phyloP scores from a whole-genome alignment of 495 filamentous ascomycete genomes.

The Cercophora sp. region DNA sequence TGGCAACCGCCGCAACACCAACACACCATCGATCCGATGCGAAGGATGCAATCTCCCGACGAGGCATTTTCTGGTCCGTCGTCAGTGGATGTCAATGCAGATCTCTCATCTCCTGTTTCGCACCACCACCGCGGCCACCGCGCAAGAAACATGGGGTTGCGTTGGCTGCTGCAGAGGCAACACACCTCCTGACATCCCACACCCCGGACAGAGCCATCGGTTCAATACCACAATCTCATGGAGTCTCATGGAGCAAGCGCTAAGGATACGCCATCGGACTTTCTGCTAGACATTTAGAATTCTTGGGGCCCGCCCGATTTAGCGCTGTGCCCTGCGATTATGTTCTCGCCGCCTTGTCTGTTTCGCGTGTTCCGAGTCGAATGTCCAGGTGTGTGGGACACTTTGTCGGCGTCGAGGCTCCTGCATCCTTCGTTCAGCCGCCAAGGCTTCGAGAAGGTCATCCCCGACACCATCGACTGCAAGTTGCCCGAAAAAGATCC shows the following conservation, averaged over 20 bases:
- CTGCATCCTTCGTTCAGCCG: neutral
- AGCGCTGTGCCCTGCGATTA: too few relatives aligned
- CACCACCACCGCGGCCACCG: neutral
- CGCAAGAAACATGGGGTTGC: neutral
- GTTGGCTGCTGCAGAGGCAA: neutral
- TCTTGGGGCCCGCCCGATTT: too few relatives aligned
- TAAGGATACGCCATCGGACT: too few relatives aligned
- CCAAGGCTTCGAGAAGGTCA: constrained; percentile 5
- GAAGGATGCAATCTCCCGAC: constrained; percentile 6
- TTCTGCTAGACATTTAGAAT: too few relatives aligned
- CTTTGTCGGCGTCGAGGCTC: too few relatives aligned
- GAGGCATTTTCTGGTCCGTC: constrained; percentile 12
- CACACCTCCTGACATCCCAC: neutral
- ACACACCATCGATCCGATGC: constrained; percentile 9
- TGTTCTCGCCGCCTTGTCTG: too few relatives aligned
- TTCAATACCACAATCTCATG: too few relatives aligned
- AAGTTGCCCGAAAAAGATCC: neutral
- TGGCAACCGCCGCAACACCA: neutral
- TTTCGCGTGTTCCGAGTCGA: too few relatives aligned
- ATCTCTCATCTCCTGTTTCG: neutral
- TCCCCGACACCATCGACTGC: neutral
- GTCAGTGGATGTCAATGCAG: neutral
- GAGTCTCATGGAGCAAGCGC: too few relatives aligned
- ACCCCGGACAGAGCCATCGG: too few relatives aligned
- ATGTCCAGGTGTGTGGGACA: too few relatives aligned